Conservation (phyloP, 345 rosid species). For the Turnera subulata region DNA sequence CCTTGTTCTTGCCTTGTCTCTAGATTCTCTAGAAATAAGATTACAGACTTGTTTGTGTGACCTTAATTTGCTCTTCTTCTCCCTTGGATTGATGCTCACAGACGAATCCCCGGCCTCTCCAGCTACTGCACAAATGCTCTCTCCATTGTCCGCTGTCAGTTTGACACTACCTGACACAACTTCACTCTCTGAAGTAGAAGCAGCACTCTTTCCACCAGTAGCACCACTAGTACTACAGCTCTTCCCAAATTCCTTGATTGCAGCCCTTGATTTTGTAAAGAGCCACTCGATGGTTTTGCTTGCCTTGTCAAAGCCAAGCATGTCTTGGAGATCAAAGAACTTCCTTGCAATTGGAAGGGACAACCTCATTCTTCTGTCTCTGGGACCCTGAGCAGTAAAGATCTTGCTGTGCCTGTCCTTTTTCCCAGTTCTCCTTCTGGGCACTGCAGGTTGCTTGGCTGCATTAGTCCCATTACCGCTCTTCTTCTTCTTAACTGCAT, state of each 20-base stretch:
- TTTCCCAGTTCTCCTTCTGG: constrained; percentile 21
- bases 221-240: constrained; percentile 5
- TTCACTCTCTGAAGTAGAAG: constrained; percentile 40
- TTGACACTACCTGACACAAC: constrained; percentile 31
- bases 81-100: constrained; percentile 5
- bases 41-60: constrained; percentile 11
- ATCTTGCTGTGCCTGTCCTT: constrained; percentile 32
- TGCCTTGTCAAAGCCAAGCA: constrained; percentile 29
- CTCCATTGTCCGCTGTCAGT: constrained; percentile 15
- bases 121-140: constrained; percentile 5
- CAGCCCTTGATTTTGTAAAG: constrained; percentile 58
- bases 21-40: constrained; percentile 35
- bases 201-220: constrained; percentile 12
- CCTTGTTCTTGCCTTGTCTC: constrained; percentile 63
- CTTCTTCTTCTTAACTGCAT: constrained; percentile 25
- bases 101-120: constrained; percentile 12
- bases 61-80: constrained; percentile 14
- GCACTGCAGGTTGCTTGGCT: constrained; percentile 23
- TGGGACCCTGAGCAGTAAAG: constrained; percentile 24
- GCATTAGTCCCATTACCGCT: neutral
- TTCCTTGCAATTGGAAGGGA: constrained; percentile 26
- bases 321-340: constrained; percentile 32
- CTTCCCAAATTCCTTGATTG: constrained; percentile 55
- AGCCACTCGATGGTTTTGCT: constrained; percentile 33
- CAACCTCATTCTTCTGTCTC: constrained; percentile 28